phyloP scores from a whole-genome alignment of 352 stramenopile genomes.

The Lagenidium giganteum region DNA sequence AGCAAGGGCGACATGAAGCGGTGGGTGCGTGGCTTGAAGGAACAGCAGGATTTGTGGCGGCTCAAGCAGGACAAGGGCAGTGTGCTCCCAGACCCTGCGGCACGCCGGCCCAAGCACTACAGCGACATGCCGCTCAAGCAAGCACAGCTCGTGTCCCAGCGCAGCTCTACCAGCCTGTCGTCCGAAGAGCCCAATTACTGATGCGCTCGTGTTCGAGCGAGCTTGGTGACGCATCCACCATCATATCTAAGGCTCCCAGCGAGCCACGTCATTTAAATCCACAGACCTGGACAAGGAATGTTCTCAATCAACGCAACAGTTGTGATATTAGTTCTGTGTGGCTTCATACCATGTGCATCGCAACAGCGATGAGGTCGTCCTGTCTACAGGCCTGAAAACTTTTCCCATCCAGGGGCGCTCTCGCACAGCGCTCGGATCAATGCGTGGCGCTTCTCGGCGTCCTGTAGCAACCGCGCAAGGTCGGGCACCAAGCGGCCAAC shows the following conservation, averaged over 20 bases:
- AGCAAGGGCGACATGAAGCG: conserved; percentile 86
- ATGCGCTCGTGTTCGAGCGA: too few relatives aligned
- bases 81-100: conserved; percentile 19
- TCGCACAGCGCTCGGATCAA: conserved; percentile 81
- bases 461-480: conserved; percentile 76
- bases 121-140: conserved; percentile 48
- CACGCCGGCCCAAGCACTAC: conserved; percentile 72
- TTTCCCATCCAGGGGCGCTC: conserved; percentile 75
- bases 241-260: too few relatives aligned
- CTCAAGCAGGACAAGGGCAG: conserved; percentile 33
- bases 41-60: conserved; percentile 83
- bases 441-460: conserved; percentile 80
- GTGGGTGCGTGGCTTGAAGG: conserved; percentile 74
- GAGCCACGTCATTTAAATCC: too few relatives aligned
- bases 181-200: too few relatives aligned
- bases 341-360: too few relatives aligned
- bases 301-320: too few relatives aligned
- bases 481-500: conserved; percentile 80
- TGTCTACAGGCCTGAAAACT: conserved; percentile 71
- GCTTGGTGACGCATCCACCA: too few relatives aligned
- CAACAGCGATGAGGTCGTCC: neutral
- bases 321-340: too few relatives aligned
- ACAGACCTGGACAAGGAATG: too few relatives aligned
- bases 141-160: conserved; percentile 28
- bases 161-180: conserved; percentile 34